Base-by-base conservation (phyloP, 78 protist genomes). In the Diacronema lutheri region DNA sequence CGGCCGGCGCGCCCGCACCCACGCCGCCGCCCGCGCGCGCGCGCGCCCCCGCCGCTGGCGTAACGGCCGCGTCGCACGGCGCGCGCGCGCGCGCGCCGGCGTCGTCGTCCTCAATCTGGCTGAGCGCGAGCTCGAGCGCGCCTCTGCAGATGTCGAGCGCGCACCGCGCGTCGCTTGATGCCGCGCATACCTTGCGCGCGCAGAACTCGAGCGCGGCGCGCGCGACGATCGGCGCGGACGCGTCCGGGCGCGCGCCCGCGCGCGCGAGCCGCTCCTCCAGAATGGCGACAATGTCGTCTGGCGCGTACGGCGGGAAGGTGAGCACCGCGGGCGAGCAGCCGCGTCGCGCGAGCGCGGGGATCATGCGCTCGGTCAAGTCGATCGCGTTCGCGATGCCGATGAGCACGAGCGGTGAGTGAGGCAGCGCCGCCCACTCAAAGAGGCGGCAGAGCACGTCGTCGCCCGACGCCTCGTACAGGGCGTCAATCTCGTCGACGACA, bases 321-420 rank as follows among this genome's bases (percentile, higher is more conserved):
- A 68, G 76, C 76, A 16, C 4, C 16, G 0, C 14, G 19, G 76
- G 76, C 76, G 46, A 4, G 33, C 40, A 44, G 31, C 46, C 76
- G n/a, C 26, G 46, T 26, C 40, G 10, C 1, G 7, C 19, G 31
- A 68, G 76, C 26, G 40, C 40, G 50, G 76, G 76, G n/a, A 68
- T 26, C 26, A 13, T 33, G 26, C 50, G 76, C n/a, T 68, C 55
- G 21, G 20, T 68, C 55, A 68, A 21, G 46, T 68, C 76, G 76
- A 68, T 44, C 13, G 76, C 29, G 76, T 68, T 68, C 10, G 76
- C 76, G 46, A 68, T 38, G 76, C 76, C 76, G 46, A 68, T 5
- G 50, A 68, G 76, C n/a, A 38, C n/a, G 35, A 68, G 50, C n/a
- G n/a, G 41, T 4, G 76, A 68, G 55, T 13, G 1, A 7, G 76